A percentile compares a stretch with the other conserved stretches of the same genome.
These are phyloP conservation scores for Neodidymelliopsis sp. DNA, from an alignment of 2,329 filamentous ascomycete genomes.

Conservation along the genomic window DNA sequence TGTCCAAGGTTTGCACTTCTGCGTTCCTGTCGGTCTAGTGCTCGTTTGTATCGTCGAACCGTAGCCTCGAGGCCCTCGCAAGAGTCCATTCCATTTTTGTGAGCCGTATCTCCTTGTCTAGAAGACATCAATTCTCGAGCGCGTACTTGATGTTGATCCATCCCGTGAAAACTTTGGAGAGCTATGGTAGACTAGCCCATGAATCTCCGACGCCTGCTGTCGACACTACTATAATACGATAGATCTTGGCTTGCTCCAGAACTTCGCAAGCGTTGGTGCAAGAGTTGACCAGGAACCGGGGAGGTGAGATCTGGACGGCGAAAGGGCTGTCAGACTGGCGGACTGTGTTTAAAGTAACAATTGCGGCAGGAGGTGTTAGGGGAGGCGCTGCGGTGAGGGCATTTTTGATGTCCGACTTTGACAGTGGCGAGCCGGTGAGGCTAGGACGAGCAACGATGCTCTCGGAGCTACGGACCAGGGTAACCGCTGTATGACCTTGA, in stretches of 20 bases:
- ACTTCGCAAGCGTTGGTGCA: conserved; percentile 21
- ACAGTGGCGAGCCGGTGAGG: too few relatives aligned
- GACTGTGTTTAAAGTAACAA: conserved; percentile 18
- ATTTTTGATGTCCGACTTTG: too few relatives aligned
- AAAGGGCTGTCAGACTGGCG: conserved; percentile 17
- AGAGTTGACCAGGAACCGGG: conserved; percentile 19
- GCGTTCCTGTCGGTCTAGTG: too few relatives aligned
- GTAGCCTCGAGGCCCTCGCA: too few relatives aligned
- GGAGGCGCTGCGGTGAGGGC: conserved; percentile 13
- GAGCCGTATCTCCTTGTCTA: conserved; percentile 21
- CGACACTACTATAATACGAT: conserved; percentile 23
- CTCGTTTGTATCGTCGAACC: too few relatives aligned
- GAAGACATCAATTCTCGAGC: conserved; percentile 17
- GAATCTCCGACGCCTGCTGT: conserved; percentile 24
- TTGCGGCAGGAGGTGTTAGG: conserved; percentile 8
- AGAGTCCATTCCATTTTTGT: too few relatives aligned
- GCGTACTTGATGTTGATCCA: conserved; percentile 24
- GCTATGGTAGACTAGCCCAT: conserved; percentile 17
- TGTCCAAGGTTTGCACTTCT: too few relatives aligned
- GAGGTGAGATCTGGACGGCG: conserved; percentile 13
- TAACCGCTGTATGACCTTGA: too few relatives aligned
- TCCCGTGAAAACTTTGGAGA: conserved; percentile 16
- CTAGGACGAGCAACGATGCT: too few relatives aligned
- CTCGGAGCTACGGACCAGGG: too few relatives aligned
- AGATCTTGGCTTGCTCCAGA: conserved; percentile 19